These are phyloP conservation scores for Trichophyton simii DNA, from an alignment of 2,329 filamentous ascomycete species.

Conservation along the genomic window DNA sequence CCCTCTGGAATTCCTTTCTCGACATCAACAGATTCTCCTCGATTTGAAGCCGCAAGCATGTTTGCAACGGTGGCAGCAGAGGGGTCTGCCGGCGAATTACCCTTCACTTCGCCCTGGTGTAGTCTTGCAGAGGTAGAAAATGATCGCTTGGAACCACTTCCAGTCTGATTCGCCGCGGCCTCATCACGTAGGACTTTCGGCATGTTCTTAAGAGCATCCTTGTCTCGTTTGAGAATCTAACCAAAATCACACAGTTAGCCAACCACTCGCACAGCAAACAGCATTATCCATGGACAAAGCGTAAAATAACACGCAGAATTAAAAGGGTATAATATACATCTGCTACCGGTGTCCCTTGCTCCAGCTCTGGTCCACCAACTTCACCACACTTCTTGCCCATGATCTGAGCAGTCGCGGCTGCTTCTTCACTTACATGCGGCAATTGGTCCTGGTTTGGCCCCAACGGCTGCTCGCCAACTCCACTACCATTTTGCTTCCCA, in stretches of 20 bases:
- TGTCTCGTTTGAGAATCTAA: conserved; percentile 52
- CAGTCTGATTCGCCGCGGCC: conserved; percentile 13
- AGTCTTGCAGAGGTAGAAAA: conserved; percentile 46
- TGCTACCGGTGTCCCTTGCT: conserved; percentile 53
- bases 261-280: no score
- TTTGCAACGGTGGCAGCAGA: conserved; percentile 21
- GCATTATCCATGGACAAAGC: no score
- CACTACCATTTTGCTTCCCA: conserved; percentile 18
- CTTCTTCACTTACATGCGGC: conserved; percentile 54
- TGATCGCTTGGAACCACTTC: conserved; percentile 32
- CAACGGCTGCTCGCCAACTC: conserved; percentile 19
- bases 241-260: not conserved
- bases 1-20: conserved; percentile 35
- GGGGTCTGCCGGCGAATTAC: conserved; percentile 19
- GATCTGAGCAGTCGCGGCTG: conserved; percentile 46
- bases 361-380: conserved; percentile 45
- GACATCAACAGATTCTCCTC: conserved; percentile 18
- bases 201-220: conserved; percentile 48
- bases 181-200: conserved; percentile 53
- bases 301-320: conserved; percentile 1
- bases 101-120: conserved; percentile 21
- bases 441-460: conserved; percentile 42
- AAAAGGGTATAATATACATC: conserved; percentile 39
- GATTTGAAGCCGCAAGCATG: conserved; percentile 22
- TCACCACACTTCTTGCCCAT: conserved; percentile 35